phyloP scores from a whole-genome alignment of 2,329 filamentous ascomycete genomes.

The Talaromyces sp. region DNA sequence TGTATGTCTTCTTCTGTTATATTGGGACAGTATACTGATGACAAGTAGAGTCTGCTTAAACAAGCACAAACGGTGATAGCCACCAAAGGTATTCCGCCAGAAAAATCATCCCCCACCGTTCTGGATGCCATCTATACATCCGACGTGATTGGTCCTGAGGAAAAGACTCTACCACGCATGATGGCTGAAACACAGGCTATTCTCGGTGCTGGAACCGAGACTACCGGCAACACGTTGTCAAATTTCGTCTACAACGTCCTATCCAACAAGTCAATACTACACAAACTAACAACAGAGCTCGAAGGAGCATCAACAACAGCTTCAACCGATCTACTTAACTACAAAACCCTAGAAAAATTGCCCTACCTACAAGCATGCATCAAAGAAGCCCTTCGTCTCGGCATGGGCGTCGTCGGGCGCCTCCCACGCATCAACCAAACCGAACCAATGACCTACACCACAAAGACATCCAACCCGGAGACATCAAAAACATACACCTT shows the following conservation, averaged over 20 bases:
- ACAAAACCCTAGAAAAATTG: constrained; percentile 29
- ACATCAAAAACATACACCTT: constrained; percentile 17
- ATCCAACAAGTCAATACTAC: constrained; percentile 22
- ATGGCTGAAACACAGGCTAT: constrained; percentile 32
- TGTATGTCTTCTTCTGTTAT: not conserved
- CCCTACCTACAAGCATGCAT: constrained; percentile 33
- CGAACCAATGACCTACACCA: constrained; percentile 18
- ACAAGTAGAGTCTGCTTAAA: constrained; percentile 13
- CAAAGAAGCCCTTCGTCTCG: constrained; percentile 33
- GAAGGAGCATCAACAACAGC: constrained; percentile 23
- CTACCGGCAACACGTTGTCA: constrained; percentile 27
- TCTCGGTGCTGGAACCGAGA: constrained; percentile 30
- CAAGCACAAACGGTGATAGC: constrained; percentile 20
- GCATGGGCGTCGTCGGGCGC: constrained; percentile 29
- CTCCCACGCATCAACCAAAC: constrained; percentile 27
- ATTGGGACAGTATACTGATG: not conserved
- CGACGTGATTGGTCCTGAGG: constrained; percentile 16
- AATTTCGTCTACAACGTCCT: constrained; percentile 20
- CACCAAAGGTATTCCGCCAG: constrained; percentile 17
- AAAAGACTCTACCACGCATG: constrained; percentile 26
- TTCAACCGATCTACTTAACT: constrained; percentile 16
- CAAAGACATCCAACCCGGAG: not conserved
- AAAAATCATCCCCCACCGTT: constrained; percentile 19
- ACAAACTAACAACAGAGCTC: constrained; percentile 26
- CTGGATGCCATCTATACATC: constrained; percentile 21